A percentile compares a stretch with the other conserved stretches of the same genome.
Conservation (phyloP, 805 yeast genomes). For the Hanseniaspora guilliermondii region DNA sequence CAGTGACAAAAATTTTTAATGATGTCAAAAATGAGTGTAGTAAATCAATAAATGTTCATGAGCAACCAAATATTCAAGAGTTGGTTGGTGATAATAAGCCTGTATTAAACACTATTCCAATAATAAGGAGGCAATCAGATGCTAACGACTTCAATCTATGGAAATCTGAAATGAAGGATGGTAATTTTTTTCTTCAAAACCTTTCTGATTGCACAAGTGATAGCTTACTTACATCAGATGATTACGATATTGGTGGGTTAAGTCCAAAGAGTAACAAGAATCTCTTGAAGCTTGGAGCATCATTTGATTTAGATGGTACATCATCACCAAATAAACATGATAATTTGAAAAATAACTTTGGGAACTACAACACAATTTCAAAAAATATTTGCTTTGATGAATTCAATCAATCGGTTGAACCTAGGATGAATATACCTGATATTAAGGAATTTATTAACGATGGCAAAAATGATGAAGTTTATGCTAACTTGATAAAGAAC, state of each 20-base stretch:
- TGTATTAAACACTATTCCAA: background rate
- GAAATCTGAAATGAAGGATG: background rate
- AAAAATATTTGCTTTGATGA: background rate
- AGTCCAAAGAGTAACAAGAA: background rate
- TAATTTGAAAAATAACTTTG: background rate
- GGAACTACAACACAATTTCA: background rate
- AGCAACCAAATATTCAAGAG: background rate
- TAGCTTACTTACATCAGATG: background rate
- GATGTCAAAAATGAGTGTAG: background rate
- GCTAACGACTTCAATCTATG: background rate
- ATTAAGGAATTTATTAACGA: background rate
- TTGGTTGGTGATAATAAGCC: background rate
- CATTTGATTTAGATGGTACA: background rate
- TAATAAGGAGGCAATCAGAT: background rate
- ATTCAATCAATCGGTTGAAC: background rate
- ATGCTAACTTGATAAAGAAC: background rate
- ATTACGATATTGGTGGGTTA: background rate
- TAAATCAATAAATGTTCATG: background rate
- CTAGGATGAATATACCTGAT: background rate
- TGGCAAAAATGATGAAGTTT: background rate
- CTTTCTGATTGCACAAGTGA: conserved; percentile 3
- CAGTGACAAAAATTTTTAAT: conserved; percentile 2
- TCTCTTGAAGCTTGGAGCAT: background rate
- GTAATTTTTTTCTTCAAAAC: background rate
- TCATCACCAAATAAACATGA: background rate